Evolutionary conservation across 345 rosid genomes (phyloP).

Genomic region (Acer negundo): DNA sequence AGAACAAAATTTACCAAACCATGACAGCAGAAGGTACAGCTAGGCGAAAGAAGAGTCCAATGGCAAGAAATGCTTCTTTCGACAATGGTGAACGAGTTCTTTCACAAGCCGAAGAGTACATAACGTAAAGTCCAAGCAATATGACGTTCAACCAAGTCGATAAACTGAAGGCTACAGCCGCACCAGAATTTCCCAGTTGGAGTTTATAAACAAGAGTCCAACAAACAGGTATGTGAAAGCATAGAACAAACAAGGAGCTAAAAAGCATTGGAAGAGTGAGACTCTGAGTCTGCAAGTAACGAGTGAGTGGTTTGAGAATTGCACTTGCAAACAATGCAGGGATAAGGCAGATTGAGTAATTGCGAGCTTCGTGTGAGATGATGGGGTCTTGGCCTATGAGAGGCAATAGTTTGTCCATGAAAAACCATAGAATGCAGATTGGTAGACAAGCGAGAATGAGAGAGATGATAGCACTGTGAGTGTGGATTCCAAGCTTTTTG

Average conservation of each 20-base stretch:
- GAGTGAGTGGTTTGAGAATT: conserved; percentile 27
- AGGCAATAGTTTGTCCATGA: conserved; percentile 29
- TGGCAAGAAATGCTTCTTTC: conserved; percentile 23
- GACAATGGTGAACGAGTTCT: conserved; percentile 29
- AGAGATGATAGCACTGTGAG: conserved; percentile 28
- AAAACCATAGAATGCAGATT: conserved; percentile 31
- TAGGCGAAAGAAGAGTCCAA: conserved; percentile 36
- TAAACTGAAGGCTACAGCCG: conserved; percentile 45
- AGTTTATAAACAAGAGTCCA: conserved; percentile 42
- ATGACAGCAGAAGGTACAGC: conserved; percentile 56
- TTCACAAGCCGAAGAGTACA: conserved; percentile 40
- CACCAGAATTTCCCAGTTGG: conserved; percentile 35
- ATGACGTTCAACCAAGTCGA: conserved; percentile 48
- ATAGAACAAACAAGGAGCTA: conserved; percentile 26
- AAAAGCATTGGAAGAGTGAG: conserved; percentile 37
- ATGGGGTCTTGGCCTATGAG: conserved; percentile 36
- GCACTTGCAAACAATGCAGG: conserved; percentile 35
- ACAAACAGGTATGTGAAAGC: conserved; percentile 34
- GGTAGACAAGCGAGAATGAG: conserved; percentile 29
- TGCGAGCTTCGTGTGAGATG: conserved; percentile 29
- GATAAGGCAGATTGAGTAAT: conserved; percentile 35
- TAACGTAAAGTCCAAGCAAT: conserved; percentile 33
- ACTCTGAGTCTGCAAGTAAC: conserved; percentile 39
- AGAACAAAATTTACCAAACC: conserved; percentile 34
- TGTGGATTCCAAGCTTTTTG: conserved; percentile 29